These are phyloP conservation scores for Lichtheimia hyalospora DNA, from an alignment of 371 early-diverging fungal species.

Conservation along the genomic window DNA sequence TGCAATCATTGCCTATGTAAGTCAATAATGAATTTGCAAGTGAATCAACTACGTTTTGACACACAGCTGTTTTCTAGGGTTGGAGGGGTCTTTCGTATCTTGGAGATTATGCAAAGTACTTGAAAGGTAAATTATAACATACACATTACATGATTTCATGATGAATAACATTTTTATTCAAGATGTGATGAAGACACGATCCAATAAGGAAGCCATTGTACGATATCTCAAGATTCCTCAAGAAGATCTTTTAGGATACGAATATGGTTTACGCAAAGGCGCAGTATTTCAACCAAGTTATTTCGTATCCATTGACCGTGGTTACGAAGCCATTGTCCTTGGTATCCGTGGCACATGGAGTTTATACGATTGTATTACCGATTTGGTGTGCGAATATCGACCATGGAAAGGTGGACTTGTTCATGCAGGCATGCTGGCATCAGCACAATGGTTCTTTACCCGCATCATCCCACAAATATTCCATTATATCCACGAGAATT, in stretches of 20 bases:
- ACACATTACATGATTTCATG: background rate
- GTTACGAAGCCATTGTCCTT: constrained; percentile 66
- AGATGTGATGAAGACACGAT: constrained; percentile 69
- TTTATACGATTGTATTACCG: constrained; percentile 77
- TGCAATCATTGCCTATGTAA: constrained; percentile 53
- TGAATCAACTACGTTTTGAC: background rate
- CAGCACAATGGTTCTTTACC: constrained; percentile 77
- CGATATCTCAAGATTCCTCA: constrained; percentile 64
- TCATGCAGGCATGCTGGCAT: constrained; percentile 79
- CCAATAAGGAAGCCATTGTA: constrained; percentile 67
- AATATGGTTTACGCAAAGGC: constrained; percentile 63
- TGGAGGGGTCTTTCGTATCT: constrained; percentile 44
- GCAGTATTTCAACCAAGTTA: constrained; percentile 79
- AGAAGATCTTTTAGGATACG: constrained; percentile 75
- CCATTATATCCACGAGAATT: constrained; percentile 34
- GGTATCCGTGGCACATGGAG: constrained; percentile 86
- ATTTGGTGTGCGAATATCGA: constrained; percentile 81
- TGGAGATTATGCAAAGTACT: constrained; percentile 36
- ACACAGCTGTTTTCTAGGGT: constrained; percentile 19
- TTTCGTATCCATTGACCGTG: constrained; percentile 69
- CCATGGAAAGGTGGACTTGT: constrained; percentile 86
- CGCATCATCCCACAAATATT: constrained; percentile 68
- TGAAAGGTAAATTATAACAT: constrained; percentile 23
- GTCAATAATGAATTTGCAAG: constrained; percentile 1
- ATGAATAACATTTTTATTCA: constrained; percentile 6